Base-by-base conservation (phyloP, 2,329 filamentous ascomycete species). In the Pleomassaria siparia region DNA sequence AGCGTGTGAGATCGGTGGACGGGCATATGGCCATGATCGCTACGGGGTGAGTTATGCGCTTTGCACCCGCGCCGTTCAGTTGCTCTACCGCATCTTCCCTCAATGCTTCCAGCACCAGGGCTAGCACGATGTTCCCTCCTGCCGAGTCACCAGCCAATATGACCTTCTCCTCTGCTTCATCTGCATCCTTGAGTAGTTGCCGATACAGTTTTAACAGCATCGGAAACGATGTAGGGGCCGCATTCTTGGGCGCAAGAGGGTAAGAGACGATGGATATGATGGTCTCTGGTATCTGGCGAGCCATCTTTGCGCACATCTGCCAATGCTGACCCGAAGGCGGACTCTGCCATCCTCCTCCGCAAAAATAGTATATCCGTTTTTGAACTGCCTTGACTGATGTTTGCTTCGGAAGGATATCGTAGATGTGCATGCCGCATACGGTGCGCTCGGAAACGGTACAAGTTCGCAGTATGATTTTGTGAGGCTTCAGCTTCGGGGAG, bases 311-410 rank as follows among this genome's bases (percentile, higher is more conserved):
- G 42, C 74, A 70, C 6, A 82, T 63, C 5, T 70, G 70, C 80
- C 80, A 84, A 51, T 84, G 81, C 40, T 80, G 71, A 0, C 63
- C 54, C 2, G 71, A 73, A 0, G 81, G 75, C 0, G 77, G 77
- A 53, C 69, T 70, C 49, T 79, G 78, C 76, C 81, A 84, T 3
- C 78, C 79, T 6, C 81, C 81, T 1, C 81, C 81, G 0, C 73
- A 72, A 51, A 82, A 82, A 49, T 83, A 84, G 50, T 80, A 76
- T 20, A 84, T 65, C 4, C 70, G 62, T 50, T 67, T 71, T 8
- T 10, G 4, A 12, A 30, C 21, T 10, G 46, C 43, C 35, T 52
- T 52, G 4, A 42, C 33, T 0, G 44, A 10, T 13, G 47, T 40
- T 1, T 50, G 54, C 2, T 60, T 60, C 4, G 67, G 53, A 9